Conservation (phyloP, 768 basidiomycete species). For the Termitomyces sp. region DNA sequence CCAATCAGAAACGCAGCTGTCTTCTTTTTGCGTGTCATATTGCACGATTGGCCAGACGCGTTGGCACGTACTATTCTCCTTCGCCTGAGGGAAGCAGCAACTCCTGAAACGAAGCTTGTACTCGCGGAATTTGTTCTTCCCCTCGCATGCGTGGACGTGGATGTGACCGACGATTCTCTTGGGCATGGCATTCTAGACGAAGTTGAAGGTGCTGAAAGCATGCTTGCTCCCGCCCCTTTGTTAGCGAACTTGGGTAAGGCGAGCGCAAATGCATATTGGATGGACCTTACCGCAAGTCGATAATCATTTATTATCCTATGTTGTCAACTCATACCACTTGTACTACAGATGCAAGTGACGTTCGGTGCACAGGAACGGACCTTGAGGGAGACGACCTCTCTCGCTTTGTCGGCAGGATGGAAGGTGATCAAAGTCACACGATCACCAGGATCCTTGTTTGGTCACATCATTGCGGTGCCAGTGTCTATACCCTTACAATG, state of each 20-base stretch:
- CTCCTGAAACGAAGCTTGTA: slow-evolving; percentile 52
- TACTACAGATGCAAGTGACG: slow-evolving; percentile 55
- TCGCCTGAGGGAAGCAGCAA: slow-evolving; percentile 39
- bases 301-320: not conserved
- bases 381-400: slow-evolving; percentile 51
- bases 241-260: slow-evolving; percentile 72
- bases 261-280: slow-evolving; percentile 63
- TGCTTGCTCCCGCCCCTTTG: slow-evolving; percentile 55
- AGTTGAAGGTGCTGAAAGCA: slow-evolving; percentile 47
- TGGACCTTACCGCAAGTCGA: slow-evolving; percentile 58
- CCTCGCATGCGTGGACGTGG: slow-evolving; percentile 58
- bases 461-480: slow-evolving; percentile 66
- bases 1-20: slow-evolving; percentile 48
- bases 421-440: slow-evolving; percentile 49
- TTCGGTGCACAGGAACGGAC: slow-evolving; percentile 72
- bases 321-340: not conserved
- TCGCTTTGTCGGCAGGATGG: slow-evolving; percentile 58
- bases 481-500: slow-evolving; percentile 37
- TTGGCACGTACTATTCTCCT: slow-evolving; percentile 42
- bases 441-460: slow-evolving; percentile 62
- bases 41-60: slow-evolving; percentile 77
- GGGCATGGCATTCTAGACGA: slow-evolving; percentile 25
- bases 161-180: slow-evolving; percentile 15
- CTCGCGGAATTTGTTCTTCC: slow-evolving; percentile 72
- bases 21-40: slow-evolving; percentile 64